phyloP scores from a whole-genome alignment of 1,284 basidiomycete species.

The Trametes sp. region DNA sequence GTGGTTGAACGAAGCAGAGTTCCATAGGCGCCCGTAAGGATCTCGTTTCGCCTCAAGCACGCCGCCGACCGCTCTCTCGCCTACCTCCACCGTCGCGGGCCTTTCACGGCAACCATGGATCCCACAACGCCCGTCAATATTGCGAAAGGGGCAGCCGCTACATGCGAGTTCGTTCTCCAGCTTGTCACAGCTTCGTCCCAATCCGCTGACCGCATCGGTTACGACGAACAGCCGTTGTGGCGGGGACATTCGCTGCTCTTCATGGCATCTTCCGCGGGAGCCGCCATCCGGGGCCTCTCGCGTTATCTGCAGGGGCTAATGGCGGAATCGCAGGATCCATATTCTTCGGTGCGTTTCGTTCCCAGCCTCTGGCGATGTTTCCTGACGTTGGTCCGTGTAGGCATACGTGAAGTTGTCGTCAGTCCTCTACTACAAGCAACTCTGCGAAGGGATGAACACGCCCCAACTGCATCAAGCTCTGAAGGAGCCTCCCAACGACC shows the following conservation, averaged over 20 bases:
- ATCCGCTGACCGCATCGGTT: conserved; percentile 33
- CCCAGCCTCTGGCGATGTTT: neutral
- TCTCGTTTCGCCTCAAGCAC: neutral
- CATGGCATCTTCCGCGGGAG: conserved; percentile 58
- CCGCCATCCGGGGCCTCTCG: conserved; percentile 46
- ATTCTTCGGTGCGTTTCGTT: conserved; percentile 72
- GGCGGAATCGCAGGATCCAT: conserved; percentile 69
- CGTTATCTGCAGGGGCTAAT: conserved; percentile 65
- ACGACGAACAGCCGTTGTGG: conserved; percentile 52
- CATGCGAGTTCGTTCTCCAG: conserved; percentile 77
- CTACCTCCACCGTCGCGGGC: neutral
- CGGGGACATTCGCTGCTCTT: conserved; percentile 60
- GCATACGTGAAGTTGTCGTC: conserved; percentile 69
- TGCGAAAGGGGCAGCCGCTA: conserved; percentile 60
- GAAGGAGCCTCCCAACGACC: conserved; percentile 27
- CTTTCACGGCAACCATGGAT: conserved; percentile 37
- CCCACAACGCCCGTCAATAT: conserved; percentile 56
- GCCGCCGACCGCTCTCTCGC: neutral
- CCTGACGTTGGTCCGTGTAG: conserved; percentile 44
- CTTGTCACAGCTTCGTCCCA: conserved; percentile 21
- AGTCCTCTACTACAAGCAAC: conserved; percentile 59
- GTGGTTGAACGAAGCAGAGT: conserved; percentile 9
- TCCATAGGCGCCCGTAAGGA: conserved; percentile 2
- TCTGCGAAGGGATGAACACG: conserved; percentile 32
- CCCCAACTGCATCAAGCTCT: conserved; percentile 38